phyloP scores from a whole-genome alignment of 345 rosid species.

The Citrus australasica region DNA sequence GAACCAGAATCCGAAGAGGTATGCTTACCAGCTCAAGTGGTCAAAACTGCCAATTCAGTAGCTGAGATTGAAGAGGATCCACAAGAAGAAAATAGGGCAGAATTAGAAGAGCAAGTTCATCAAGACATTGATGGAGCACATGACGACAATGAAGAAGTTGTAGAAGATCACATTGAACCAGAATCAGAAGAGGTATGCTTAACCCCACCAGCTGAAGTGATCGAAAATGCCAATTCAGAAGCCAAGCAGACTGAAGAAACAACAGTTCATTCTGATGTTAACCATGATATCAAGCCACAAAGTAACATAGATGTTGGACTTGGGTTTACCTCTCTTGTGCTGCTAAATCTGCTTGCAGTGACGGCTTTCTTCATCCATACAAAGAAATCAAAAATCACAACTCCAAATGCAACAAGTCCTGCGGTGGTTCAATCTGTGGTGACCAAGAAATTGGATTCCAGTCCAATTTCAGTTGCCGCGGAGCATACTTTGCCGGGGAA shows the following conservation, averaged over 20 bases:
- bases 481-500: constrained; percentile 20
- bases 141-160: no score
- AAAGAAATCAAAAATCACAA: constrained; percentile 23
- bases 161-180: no score
- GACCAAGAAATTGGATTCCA: constrained; percentile 24
- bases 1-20: constrained; percentile 17
- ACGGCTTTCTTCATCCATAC: constrained; percentile 27
- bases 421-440: constrained; percentile 13
- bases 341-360: constrained; percentile 37
- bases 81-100: neutral
- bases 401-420: constrained; percentile 11
- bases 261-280: constrained; percentile 3
- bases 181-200: constrained; percentile 8
- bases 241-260: neutral
- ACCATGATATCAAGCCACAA: constrained; percentile 15
- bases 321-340: constrained; percentile 27
- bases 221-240: neutral
- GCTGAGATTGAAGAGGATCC: constrained; percentile 8
- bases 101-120: neutral
- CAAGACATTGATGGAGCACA: no score
- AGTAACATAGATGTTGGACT: constrained; percentile 5
- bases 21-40: constrained; percentile 5
- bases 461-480: constrained; percentile 19
- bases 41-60: neutral
- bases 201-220: constrained; percentile 6